Percentiles rank a stretch among this genome's conserved stretches.
phyloP scores from a whole-genome alignment of 225 moss, liverwort and hornwort species.

The Marchantia polymorpha region DNA sequence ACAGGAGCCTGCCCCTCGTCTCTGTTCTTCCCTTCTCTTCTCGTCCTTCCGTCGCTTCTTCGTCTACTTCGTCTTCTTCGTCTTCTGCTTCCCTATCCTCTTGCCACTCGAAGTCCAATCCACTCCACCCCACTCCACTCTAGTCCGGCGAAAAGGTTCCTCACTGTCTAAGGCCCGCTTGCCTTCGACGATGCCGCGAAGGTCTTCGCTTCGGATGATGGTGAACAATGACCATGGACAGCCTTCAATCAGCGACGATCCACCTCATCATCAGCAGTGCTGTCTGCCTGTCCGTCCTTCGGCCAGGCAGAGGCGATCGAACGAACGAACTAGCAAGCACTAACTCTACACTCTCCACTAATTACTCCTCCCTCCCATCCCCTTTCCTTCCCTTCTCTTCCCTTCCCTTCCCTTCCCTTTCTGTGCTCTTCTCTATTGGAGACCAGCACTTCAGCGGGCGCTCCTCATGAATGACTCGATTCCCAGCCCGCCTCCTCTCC shows the following conservation, averaged over 20 bases:
- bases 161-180: not conserved
- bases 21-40: not conserved
- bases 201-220: constrained; percentile 3
- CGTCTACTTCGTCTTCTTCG: too few relatives aligned
- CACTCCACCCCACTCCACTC: not conserved
- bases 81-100: not conserved
- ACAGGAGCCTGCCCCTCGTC: not conserved
- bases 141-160: not conserved
- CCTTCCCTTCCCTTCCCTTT: not conserved
- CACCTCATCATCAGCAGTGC: constrained; percentile 5
- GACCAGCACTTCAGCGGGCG: not conserved
- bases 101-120: too few relatives aligned
- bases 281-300: not conserved
- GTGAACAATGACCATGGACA: constrained; percentile 4
- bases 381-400: not conserved
- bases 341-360: not conserved
- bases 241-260: constrained; percentile 11
- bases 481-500: not conserved
- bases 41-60: too few relatives aligned
- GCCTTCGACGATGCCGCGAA: not conserved
- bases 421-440: not conserved
- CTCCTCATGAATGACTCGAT: not conserved
- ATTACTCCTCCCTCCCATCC: not conserved
- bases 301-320: not conserved
- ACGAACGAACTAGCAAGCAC: not conserved